phyloP scores from a whole-genome alignment of 1,139 yeast genomes.

The Yamadazyma blattariae region DNA sequence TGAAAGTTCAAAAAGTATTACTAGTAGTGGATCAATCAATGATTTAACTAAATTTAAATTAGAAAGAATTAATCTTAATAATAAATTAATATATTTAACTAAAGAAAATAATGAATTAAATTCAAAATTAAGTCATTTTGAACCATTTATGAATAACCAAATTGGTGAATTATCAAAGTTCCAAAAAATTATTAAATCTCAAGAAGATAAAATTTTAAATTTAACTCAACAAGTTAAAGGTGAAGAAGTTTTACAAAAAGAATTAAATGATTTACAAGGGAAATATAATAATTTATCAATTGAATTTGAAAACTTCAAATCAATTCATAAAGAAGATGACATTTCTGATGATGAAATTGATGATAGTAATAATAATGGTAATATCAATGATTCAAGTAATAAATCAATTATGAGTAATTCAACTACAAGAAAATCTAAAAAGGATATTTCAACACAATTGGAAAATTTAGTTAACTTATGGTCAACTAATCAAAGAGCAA shows the following conservation, averaged over 20 bases:
- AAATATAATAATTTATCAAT: constrained; percentile 43
- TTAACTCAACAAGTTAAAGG: constrained; percentile 43
- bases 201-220: constrained; percentile 44
- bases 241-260: constrained; percentile 44
- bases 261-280: constrained; percentile 46
- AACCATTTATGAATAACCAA: constrained; percentile 55
- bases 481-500: constrained; percentile 14
- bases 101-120: constrained; percentile 44
- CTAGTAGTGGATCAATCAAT: constrained; percentile 21
- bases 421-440: constrained; percentile 25
- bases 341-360: constrained; percentile 29
- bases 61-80: constrained; percentile 43
- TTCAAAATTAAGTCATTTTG: constrained; percentile 43
- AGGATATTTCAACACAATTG: constrained; percentile 38
- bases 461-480: constrained; percentile 39
- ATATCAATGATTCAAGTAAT: constrained; percentile 14
- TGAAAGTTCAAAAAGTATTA: neutral
- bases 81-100: constrained; percentile 44
- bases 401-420: constrained; percentile 27
- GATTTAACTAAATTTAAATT: constrained; percentile 40
- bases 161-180: constrained; percentile 51
- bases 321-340: constrained; percentile 31
- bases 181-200: constrained; percentile 54
- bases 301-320: constrained; percentile 44
- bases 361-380: constrained; percentile 14